These are phyloP conservation scores for Epicoccum nigrum DNA, from an alignment of 2,329 filamentous ascomycete genomes.

Conservation along the genomic window DNA sequence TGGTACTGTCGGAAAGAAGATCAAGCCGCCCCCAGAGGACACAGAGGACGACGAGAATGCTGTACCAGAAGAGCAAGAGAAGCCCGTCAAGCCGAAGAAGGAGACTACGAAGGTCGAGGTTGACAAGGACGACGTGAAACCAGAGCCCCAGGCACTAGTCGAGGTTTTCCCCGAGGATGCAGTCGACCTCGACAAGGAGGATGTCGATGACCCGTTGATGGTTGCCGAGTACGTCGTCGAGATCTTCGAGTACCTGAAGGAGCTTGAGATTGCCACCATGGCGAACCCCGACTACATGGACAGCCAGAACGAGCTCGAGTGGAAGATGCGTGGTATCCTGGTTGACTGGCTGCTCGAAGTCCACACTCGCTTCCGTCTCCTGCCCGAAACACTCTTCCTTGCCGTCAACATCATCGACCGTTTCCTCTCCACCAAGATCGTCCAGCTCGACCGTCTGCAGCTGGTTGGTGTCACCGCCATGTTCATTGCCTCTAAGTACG, in stretches of 20 bases:
- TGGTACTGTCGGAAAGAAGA: constrained; percentile 70
- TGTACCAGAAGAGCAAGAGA: constrained; percentile 57
- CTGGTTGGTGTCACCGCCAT: constrained; percentile 97
- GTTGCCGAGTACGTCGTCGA: constrained; percentile 96
- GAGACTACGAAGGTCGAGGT: constrained; percentile 59
- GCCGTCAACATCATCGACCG: constrained; percentile 98
- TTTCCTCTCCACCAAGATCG: constrained; percentile 93
- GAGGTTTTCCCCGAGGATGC: constrained; percentile 36
- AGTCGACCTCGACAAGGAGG: constrained; percentile 79
- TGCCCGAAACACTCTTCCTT: constrained; percentile 95
- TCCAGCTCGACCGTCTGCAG: constrained; percentile 94
- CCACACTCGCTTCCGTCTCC: constrained; percentile 92
- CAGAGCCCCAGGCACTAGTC: constrained; percentile 27
- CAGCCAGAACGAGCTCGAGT: constrained; percentile 92
- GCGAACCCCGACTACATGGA: constrained; percentile 96
- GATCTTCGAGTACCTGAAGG: constrained; percentile 93
- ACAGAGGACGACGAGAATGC: constrained; percentile 17
- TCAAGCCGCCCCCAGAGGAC: constrained; percentile 58
- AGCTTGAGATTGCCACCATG: constrained; percentile 79
- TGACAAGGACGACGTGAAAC: constrained; percentile 29
- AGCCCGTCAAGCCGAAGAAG: constrained; percentile 52
- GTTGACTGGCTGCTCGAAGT: constrained; percentile 99
- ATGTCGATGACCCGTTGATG: constrained; percentile 94
- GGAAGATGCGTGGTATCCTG: constrained; percentile 97
- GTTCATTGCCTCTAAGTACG: constrained; percentile 99